phyloP scores from a whole-genome alignment of 2,329 filamentous ascomycete species.

The Kalmusia sp. region DNA sequence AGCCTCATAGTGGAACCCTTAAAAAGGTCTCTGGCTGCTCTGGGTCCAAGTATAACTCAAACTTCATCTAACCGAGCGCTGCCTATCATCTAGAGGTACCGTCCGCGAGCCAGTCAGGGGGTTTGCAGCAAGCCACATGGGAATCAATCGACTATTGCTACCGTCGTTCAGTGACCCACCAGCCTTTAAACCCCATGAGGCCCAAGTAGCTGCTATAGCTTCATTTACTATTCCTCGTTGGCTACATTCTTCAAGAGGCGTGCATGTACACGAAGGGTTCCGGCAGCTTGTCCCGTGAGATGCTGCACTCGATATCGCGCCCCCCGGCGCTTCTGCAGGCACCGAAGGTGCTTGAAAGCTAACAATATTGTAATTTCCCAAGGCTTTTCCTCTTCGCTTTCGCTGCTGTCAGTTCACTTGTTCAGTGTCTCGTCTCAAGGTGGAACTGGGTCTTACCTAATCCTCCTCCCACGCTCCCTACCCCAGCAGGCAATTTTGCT shows the following conservation, averaged over 20 bases:
- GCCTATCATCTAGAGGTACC: neutral
- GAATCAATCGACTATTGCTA: neutral
- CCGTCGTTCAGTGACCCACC: neutral
- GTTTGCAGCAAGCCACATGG: neutral
- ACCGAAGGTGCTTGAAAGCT: slow-evolving; percentile 26
- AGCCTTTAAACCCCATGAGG: neutral
- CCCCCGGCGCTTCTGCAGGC: slow-evolving; percentile 32
- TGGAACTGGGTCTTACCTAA: slow-evolving; percentile 2
- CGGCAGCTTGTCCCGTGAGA: slow-evolving; percentile 21
- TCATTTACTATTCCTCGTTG: neutral
- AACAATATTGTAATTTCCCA: slow-evolving; percentile 36
- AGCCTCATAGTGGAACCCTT: no score
- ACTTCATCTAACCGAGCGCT: neutral
- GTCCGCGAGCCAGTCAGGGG: neutral
- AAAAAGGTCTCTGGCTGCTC: neutral
- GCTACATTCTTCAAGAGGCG: neutral
- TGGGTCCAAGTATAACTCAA: neutral
- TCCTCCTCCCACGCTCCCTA: slow-evolving; percentile 29
- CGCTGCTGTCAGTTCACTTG: slow-evolving; percentile 26
- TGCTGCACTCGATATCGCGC: slow-evolving; percentile 22
- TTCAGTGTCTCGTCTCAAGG: slow-evolving; percentile 6
- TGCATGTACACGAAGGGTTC: slow-evolving; percentile 8
- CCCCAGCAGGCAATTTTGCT: slow-evolving; percentile 51
- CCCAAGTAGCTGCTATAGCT: neutral
- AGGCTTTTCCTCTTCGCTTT: slow-evolving; percentile 31